Conservation (phyloP, 2,329 filamentous ascomycete genomes). For the Raffaelea ambrosiae region DNA sequence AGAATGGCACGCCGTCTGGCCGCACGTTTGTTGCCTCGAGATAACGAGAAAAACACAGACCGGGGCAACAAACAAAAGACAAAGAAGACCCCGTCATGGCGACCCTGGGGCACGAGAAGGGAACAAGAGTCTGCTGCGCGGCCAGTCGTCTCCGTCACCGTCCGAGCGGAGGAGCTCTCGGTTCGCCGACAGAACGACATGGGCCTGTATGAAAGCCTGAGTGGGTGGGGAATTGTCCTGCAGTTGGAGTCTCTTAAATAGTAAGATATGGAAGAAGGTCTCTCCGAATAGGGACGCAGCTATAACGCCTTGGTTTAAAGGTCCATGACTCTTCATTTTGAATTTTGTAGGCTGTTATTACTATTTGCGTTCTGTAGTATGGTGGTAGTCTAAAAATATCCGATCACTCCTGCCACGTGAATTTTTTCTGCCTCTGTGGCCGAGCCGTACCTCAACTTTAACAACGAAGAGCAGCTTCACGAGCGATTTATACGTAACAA, state of each 20-base stretch:
- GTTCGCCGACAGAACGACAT: constrained; percentile 43
- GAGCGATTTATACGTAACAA: too few species aligned
- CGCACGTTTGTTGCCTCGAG: constrained; percentile 29
- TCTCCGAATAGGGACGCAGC: too few species aligned
- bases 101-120: constrained; percentile 20
- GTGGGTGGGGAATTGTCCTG: constrained; percentile 41
- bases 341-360: too few species aligned
- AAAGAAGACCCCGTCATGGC: constrained; percentile 15
- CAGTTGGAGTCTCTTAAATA: constrained; percentile 25
- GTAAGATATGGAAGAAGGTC: too few species aligned
- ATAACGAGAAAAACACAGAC: not conserved
- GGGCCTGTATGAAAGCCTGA: constrained; percentile 41
- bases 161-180: constrained; percentile 36
- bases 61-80: constrained; percentile 3
- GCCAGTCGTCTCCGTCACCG: constrained; percentile 26
- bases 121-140: not conserved
- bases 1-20: constrained; percentile 36
- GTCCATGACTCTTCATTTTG: too few species aligned
- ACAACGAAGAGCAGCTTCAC: too few species aligned
- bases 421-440: too few species aligned
- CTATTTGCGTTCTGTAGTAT: too few species aligned
- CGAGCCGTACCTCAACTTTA: too few species aligned
- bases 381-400: too few species aligned
- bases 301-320: too few species aligned
- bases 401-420: too few species aligned